These are phyloP conservation scores for Saccharomycopsis sp. DNA, from an alignment of 805 yeast genomes.

Conservation along the genomic window DNA sequence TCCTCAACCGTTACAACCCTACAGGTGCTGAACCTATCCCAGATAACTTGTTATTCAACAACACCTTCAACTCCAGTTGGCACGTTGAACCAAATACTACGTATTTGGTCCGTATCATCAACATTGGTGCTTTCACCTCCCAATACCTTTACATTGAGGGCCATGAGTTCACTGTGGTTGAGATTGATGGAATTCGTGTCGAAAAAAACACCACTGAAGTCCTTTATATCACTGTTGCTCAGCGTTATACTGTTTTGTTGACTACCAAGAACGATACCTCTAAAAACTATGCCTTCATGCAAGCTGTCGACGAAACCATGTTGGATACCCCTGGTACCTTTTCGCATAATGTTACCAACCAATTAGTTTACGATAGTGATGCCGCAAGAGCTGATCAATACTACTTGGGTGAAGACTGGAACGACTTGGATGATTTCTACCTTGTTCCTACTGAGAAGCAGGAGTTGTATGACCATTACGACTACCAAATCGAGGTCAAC, in stretches of 20 bases:
- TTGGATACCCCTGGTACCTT: constrained; percentile 71
- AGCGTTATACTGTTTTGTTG: constrained; percentile 77
- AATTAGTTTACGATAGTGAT: constrained; percentile 49
- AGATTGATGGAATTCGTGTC: constrained; percentile 85
- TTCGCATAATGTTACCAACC: constrained; percentile 66
- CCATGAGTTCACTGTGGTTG: constrained; percentile 80
- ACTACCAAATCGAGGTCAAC: constrained; percentile 58
- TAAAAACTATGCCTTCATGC: constrained; percentile 75
- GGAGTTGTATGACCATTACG: constrained; percentile 59
- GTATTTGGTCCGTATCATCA: constrained; percentile 72
- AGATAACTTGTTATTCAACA: constrained; percentile 68
- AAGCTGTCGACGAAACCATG: constrained; percentile 74
- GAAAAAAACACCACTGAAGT: constrained; percentile 64
- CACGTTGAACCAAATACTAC: constrained; percentile 78
- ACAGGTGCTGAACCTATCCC: constrained; percentile 99
- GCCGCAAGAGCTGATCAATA: constrained; percentile 40
- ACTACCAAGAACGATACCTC: constrained; percentile 60
- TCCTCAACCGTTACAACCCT: constrained; percentile 75
- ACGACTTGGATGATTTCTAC: constrained; percentile 68
- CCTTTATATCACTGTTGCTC: constrained; percentile 83
- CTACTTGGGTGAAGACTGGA: constrained; percentile 29
- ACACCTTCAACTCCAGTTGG: constrained; percentile 73
- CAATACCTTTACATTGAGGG: constrained; percentile 86
- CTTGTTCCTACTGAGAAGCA: constrained; percentile 56
- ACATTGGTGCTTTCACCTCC: constrained; percentile 87